Conservation (phyloP, 805 yeast genomes). For the Wickerhamomyces canadensis region DNA sequence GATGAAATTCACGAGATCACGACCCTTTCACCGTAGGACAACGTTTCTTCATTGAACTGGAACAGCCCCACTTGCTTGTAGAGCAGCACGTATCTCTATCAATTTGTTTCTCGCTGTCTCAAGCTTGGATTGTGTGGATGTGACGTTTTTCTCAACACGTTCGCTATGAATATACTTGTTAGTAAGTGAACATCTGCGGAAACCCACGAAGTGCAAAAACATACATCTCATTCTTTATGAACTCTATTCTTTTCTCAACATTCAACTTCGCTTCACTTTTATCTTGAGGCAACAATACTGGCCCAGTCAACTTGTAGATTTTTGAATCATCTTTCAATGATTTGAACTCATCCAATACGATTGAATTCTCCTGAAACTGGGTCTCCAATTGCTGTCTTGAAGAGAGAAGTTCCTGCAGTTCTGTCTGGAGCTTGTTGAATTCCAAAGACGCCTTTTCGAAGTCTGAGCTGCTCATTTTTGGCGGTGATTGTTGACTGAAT, state of each 20-base stretch:
- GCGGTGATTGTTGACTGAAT: slow-evolving; percentile 1
- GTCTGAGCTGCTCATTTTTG: slow-evolving; percentile 27
- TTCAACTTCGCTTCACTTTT: slow-evolving; percentile 74
- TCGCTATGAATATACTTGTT: slow-evolving; percentile 27
- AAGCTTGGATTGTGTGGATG: slow-evolving; percentile 45
- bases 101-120: slow-evolving; percentile 56
- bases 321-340: slow-evolving; percentile 61
- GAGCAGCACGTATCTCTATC: slow-evolving; percentile 37
- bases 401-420: slow-evolving; percentile 47
- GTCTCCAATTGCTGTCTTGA: slow-evolving; percentile 88
- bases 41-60: too few species aligned
- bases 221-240: slow-evolving; percentile 72
- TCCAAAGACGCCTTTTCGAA: slow-evolving; percentile 40
- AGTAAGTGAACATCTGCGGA: too few species aligned
- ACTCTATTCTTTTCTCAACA: slow-evolving; percentile 86
- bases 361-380: slow-evolving; percentile 88
- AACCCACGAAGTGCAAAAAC: too few species aligned
- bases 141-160: slow-evolving; percentile 69
- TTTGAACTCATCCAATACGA: slow-evolving; percentile 79
- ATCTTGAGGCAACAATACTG: slow-evolving; percentile 88
- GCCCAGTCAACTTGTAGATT: slow-evolving; percentile 87
- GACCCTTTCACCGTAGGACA: background rate
- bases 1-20: too few species aligned
- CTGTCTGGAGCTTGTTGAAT: slow-evolving; percentile 40
- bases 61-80: slow-evolving; percentile 4